Base-by-base conservation (phyloP, 306 rosid species). In the Bauhinia variegata region DNA sequence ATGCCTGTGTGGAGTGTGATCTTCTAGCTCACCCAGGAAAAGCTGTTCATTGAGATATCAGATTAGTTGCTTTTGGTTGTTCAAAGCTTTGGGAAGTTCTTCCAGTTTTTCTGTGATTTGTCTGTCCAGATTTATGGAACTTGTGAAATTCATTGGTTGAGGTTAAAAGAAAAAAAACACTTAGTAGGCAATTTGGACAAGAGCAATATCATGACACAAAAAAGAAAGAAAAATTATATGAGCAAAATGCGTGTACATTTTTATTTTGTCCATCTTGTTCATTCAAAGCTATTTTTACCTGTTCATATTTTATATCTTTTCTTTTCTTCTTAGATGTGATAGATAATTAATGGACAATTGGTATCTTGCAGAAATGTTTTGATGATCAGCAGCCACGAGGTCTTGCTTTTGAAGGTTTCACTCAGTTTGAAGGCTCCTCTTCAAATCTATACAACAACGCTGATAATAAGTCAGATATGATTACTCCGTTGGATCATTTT, bases 351-450 rank as follows among this genome's bases (percentile, higher is more conserved):
- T 42, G 38, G 37, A 54, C 72, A 14, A 53, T 75, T 63, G 38
- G 58, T 70, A 47, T 76, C 39, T 80, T 70, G 79, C 95, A 92
- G 96, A 88, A 86, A 47, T 72, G 73, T 73, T 78, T 69, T 64
- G 75, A 75, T 73, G 82, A 65, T 70, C 78, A 77, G 43, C 84
- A 44, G 37, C 84, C 78, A 41, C 83, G 60, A 47, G 76, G 77
- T 67, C 83, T 52, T 54, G 80, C 78, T 49, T 85, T 86, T 58
- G 82, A 83, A 11, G 51, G 74, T 51, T 74, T 79, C 19, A 74
- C 71, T 78, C 80, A 65, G 32, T 71, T 80, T 80, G 78, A 80
- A 60, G 85, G 80, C 83, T 71, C 84, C 55, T 79, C 82, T 73
- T 82, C 85, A 62, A 78, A 84, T 46, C 75, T 73, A 15, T 75